Evolutionary conservation across 345 rosid species (phyloP), one percentile per base, ranked within the genome.

Genomic region (Sonneratia caseolaris): DNA sequence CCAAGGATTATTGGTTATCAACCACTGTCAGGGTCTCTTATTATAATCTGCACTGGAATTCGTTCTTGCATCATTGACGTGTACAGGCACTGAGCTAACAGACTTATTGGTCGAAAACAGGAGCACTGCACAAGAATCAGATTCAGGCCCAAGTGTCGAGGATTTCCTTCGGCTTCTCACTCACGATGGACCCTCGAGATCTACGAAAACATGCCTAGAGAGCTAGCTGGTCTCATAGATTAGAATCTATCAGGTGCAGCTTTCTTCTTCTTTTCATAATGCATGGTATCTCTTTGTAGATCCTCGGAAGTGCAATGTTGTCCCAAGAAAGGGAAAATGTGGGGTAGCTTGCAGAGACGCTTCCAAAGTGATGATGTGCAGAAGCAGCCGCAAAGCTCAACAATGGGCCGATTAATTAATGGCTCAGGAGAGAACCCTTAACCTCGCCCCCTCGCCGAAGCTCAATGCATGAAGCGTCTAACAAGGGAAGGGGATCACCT

Each of bases 251-350:
- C 55, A 49, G 15, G 4, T 49, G 19, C 19, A 15, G 7, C 15
- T 49, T 15, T 15, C 55, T 49, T 3, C 16, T 49, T 12, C 64
- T 22, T 21, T 64, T 42, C 48, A 37, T 22, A 38, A 4, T 18
- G 37, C 19, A 38, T 76, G 61, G 45, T 19, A 48, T 69, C 10
- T 24, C 19, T 21, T 27, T 56, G 64, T 71, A 93, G 97, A 84
- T 90, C 72, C 95, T 94, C 9, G 98, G 98, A 76, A 94, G 98
- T 57, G 98, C 96, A 75, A 89, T 94, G 97, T 91, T n/a, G n/a
- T n/a, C n/a, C 98, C 9, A 94, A 91, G 71, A 84, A 90, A 76
- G 98, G 98, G 97, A 91, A 77, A 91, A 88, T 51, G 87, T 96
- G 2, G 84, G 90, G 65, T 96, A 94, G 79, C 97, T 91, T 68